Percentiles rank a stretch among this genome's conserved stretches.
phyloP scores from a whole-genome alignment of 208 protist genomes.

The Histomonas meleagridis region DNA sequence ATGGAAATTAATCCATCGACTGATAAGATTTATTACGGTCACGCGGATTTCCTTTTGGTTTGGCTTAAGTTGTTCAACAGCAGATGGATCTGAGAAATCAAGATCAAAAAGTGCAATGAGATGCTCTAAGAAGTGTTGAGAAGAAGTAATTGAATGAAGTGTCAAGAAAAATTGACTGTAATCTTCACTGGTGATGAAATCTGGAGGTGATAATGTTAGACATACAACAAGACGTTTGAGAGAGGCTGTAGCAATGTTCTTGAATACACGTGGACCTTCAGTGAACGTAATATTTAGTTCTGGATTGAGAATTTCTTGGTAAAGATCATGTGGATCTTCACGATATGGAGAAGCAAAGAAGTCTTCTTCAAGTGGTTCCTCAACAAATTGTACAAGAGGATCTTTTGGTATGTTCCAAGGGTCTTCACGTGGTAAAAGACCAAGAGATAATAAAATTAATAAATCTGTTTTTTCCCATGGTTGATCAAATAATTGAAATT shows the following conservation, averaged over 20 bases:
- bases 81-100: background rate
- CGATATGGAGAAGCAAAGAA: background rate
- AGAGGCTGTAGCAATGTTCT: background rate
- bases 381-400: background rate
- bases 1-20: background rate
- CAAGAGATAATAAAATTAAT: background rate
- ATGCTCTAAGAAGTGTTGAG: conserved; percentile 11
- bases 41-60: background rate
- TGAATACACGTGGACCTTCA: background rate
- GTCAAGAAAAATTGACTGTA: background rate
- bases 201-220: background rate
- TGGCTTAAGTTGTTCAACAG: background rate
- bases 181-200: background rate
- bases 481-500: background rate
- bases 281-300: background rate
- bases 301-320: background rate
- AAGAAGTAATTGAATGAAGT: conserved; percentile 19
- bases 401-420: background rate
- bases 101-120: background rate
- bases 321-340: background rate
- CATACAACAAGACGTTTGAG: background rate
- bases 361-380: background rate
- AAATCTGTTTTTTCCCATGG: background rate
- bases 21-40: background rate
- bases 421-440: background rate